Conservation (phyloP, 768 basidiomycete species). For the Mrakia gelida region DNA sequence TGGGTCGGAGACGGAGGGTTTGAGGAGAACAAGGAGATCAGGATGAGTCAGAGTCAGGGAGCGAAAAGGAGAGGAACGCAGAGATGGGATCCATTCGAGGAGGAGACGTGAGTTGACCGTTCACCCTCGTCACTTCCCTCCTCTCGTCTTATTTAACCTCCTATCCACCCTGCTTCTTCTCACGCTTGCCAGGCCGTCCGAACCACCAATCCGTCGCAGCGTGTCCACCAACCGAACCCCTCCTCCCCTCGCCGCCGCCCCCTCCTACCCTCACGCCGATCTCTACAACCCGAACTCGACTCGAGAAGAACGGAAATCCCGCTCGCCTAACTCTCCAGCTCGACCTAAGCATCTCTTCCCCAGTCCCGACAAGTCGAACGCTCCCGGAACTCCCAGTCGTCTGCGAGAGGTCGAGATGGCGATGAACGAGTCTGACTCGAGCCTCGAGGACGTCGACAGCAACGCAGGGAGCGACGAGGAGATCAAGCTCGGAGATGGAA, state of each 20-base stretch:
- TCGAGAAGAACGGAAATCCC: slow-evolving; percentile 16
- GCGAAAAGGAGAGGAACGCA: neutral
- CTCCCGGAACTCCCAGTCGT: neutral
- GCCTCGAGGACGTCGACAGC: neutral
- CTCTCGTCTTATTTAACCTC: too few species aligned
- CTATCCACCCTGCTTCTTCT: too few species aligned
- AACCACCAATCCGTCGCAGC: neutral
- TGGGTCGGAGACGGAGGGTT: slow-evolving; percentile 12
- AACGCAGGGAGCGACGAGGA: neutral
- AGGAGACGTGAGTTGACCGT: slow-evolving; percentile 4
- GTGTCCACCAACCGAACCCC: neutral
- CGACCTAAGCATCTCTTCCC: slow-evolving; percentile 10
- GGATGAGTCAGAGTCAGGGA: slow-evolving; percentile 5
- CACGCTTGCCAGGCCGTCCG: neutral
- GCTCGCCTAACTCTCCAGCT: slow-evolving; percentile 18
- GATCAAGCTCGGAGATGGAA: neutral
- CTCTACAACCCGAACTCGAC: slow-evolving; percentile 9
- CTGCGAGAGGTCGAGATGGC: neutral
- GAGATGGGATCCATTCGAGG: neutral
- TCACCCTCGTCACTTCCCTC: too few species aligned
- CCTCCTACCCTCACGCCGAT: slow-evolving; percentile 15
- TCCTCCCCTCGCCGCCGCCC: neutral
- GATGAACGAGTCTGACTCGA: neutral
- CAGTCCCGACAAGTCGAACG: neutral
- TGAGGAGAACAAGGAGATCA: slow-evolving; percentile 4